Evolutionary conservation across 2,329 filamentous ascomycete genomes (phyloP), one percentile per base, ranked within the genome.

Genomic region (Beauveria sp.): DNA sequence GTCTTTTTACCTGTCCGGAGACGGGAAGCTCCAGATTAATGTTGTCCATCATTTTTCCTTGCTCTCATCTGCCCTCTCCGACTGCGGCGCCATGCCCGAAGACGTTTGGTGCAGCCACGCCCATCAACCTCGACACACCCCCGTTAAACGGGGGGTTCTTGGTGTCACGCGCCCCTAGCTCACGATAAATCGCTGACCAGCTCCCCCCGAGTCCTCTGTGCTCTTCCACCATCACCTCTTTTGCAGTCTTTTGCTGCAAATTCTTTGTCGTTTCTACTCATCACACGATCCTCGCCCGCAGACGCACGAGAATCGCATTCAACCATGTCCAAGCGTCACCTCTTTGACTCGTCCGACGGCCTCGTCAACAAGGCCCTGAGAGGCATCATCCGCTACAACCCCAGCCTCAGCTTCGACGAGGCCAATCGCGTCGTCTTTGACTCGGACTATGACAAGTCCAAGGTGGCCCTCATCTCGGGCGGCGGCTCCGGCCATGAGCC

Each of bases 401-500:
- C 80, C 3, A 73, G 72, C 7, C 75, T 84, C 6, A 73, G 72
- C 8, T 71, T 83, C 1, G 80, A 84, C 64, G 76, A 78, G 64
- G 67, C 75, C 61, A 81, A 83, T 68, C 73, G 79, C 20, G 79
- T 83, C 37, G 78, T 84, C 46, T 81, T 76, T 61, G 76, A 83
- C 67, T 77, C 77, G 1, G 67, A 71, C 9, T 72, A 79, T 61
- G 71, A 78, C 64, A 71, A 66, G 47, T 73, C 75, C 28, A 77
- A 76, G 22, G 80, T 84, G 60, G 76, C 74, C 66, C 72, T 84
- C 68, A 77, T 84, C 69, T 79, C 77, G 26, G 81, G 81, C n/a
- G 81, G 81, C 22, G 81, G 81, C 44, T 83, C 81, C 0, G 81
- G 81, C 50, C 81, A 83, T 70, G 84, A 87, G 66, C 84, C 84